Percentiles rank a stretch among this genome's conserved stretches.
These are phyloP conservation scores for Trichophyton equinum DNA, from an alignment of 2,329 filamentous ascomycete genomes.

Conservation along the genomic window DNA sequence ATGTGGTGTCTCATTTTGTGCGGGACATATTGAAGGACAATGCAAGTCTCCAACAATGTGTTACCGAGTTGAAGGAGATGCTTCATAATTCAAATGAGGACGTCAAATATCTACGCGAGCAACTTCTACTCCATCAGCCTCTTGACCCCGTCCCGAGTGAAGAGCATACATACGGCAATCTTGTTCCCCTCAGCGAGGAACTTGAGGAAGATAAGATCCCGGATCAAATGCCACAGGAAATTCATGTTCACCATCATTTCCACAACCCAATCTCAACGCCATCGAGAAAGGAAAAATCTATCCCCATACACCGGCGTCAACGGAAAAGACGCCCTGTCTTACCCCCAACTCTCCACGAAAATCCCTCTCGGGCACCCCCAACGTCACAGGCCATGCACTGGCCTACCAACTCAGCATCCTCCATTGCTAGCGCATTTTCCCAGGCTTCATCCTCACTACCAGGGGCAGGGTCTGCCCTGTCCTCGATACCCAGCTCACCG, in stretches of 20 bases:
- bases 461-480: slow-evolving; percentile 48
- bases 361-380: slow-evolving; percentile 18
- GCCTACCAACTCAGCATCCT: slow-evolving; percentile 30
- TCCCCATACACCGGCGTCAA: slow-evolving; percentile 40
- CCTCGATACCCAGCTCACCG: slow-evolving; percentile 72
- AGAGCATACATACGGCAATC: slow-evolving; percentile 7
- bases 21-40: slow-evolving; percentile 93
- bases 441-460: slow-evolving; percentile 36
- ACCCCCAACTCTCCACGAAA: slow-evolving; percentile 37
- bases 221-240: slow-evolving; percentile 51
- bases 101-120: slow-evolving; percentile 73
- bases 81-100: slow-evolving; percentile 86
- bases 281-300: slow-evolving; percentile 42
- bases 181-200: slow-evolving; percentile 55
- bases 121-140: slow-evolving; percentile 68
- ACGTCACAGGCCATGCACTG: slow-evolving; percentile 19
- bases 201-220: slow-evolving; percentile 42
- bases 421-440: slow-evolving; percentile 14
- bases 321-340: slow-evolving; percentile 59
- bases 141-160: slow-evolving; percentile 26
- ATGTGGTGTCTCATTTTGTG: slow-evolving; percentile 88
- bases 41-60: slow-evolving; percentile 80
- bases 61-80: slow-evolving; percentile 83
- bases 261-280: slow-evolving; percentile 47
- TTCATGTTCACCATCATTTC: slow-evolving; percentile 93